Evolutionary conservation across 1,284 basidiomycete species (phyloP).

Genomic region (Cutaneotrichosporon cavernicola): DNA sequence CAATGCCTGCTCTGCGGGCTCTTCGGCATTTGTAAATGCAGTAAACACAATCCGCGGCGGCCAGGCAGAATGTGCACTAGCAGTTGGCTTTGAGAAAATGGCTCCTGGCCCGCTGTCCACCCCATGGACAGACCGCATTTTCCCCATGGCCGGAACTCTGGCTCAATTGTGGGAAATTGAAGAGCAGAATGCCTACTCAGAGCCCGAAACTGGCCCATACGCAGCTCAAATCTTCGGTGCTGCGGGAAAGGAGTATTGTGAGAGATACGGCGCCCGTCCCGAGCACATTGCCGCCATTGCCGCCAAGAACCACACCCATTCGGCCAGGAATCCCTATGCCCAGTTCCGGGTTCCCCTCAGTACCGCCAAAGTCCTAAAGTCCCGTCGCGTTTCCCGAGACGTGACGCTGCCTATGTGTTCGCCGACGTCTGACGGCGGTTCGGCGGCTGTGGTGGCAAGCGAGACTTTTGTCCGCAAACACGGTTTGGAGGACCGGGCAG

Average conservation of each 20-base stretch:
- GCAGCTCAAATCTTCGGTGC: conserved; percentile 25
- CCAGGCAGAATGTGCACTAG: conserved; percentile 25
- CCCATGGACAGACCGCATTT: conserved; percentile 20
- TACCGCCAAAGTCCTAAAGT: conserved; percentile 15
- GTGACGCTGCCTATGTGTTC: conserved; percentile 29
- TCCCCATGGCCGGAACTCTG: conserved; percentile 20
- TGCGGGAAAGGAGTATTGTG: conserved; percentile 24
- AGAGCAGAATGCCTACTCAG: conserved; percentile 19
- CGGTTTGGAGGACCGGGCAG: conserved; percentile 25
- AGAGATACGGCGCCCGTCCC: conserved; percentile 22
- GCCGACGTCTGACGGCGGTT: conserved; percentile 25
- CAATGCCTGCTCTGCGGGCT: conserved; percentile 29
- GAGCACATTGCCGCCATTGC: conserved; percentile 24
- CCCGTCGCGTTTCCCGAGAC: conserved; percentile 25
- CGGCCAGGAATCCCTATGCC: conserved; percentile 25
- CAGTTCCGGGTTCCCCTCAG: conserved; percentile 26
- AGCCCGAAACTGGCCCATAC: conserved; percentile 18
- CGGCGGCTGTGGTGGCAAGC: conserved; percentile 19
- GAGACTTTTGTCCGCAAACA: conserved; percentile 23
- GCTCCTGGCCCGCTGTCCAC: conserved; percentile 23
- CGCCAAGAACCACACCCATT: conserved; percentile 29
- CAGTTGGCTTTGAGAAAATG: conserved; percentile 29
- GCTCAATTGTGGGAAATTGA: conserved; percentile 20
- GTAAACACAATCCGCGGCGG: conserved; percentile 19
- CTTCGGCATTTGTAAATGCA: conserved; percentile 20